Percentiles rank a stretch among this genome's conserved stretches.
These are phyloP conservation scores for Sphenostylis stenocarpa DNA, from an alignment of 306 rosid genomes.

Conservation along the genomic window DNA sequence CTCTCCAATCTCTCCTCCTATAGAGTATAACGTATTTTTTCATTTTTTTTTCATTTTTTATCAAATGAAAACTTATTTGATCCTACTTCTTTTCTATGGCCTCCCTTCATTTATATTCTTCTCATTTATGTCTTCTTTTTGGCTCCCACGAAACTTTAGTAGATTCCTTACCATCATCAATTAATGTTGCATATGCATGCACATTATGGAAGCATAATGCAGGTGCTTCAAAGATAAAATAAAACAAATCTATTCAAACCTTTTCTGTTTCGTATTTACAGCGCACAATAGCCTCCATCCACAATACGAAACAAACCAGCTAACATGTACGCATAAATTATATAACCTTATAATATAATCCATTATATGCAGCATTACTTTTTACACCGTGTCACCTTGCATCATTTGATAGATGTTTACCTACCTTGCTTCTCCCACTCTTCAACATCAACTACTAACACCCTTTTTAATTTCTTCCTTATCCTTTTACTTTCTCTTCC, in stretches of 20 bases:
- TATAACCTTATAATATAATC: slow-evolving; percentile 5
- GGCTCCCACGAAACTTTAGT: slow-evolving; percentile 33
- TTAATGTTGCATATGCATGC: slow-evolving; percentile 41
- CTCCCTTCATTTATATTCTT: not conserved
- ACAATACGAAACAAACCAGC: slow-evolving; percentile 32
- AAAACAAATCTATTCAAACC: not conserved
- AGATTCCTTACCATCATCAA: slow-evolving; percentile 37
- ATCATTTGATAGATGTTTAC: slow-evolving; percentile 37
- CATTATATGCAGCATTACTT: slow-evolving; percentile 13
- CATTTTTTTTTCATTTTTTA: no score
- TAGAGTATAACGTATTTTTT: no score
- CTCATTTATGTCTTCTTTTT: slow-evolving; percentile 24
- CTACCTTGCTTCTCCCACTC: slow-evolving; percentile 41
- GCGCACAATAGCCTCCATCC: slow-evolving; percentile 18
- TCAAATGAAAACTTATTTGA: no score
- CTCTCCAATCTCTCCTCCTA: no score
- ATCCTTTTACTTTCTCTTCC: not conserved
- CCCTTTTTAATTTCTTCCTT: slow-evolving; percentile 9
- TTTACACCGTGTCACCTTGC: slow-evolving; percentile 34
- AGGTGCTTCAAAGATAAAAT: slow-evolving; percentile 3
- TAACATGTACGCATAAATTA: slow-evolving; percentile 23
- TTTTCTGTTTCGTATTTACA: slow-evolving; percentile 16
- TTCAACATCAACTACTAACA: slow-evolving; percentile 16
- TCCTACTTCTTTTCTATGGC: not conserved
- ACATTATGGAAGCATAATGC: slow-evolving; percentile 21